Base-by-base conservation (phyloP, 495 filamentous ascomycete genomes). In the Daldinia decipiens region DNA sequence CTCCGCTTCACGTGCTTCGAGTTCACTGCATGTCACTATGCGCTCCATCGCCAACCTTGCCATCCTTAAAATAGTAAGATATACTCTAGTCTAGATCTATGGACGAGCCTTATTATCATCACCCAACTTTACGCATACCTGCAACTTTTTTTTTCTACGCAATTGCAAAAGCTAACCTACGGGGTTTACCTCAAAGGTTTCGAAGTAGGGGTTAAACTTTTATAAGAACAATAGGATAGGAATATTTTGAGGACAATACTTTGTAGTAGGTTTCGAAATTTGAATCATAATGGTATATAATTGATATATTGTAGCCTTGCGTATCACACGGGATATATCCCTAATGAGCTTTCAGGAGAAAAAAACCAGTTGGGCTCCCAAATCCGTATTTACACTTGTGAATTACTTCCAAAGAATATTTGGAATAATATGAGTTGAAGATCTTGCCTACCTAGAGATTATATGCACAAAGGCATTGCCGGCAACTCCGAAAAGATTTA, bases 1-100 rank as follows among this genome's bases (percentile, higher is more conserved):
- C 52, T 62, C 38, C 52, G 51, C n/a, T 62, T 71, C 68, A 71
- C 68, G 62, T 67, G 68, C 62, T 31, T 59, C 17, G 39, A 39
- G 32, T 66, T 17, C 19, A 67, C 62, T 62, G 36, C 68, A 62
- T 56, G 62, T 57, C 64, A 66, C 62, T 50, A 51, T 38, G 19
- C 36, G 47, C 60, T 38, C 31, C 55, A 54, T 64, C 45, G 4
- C 15, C 38, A 21, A 56, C 53, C 15, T 61, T 26, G 15, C 21
- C 29, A 47, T 36, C 27, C 31, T n/a, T 29, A 8, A 47, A 47
- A 47, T 21, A 24, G 43, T 12, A 47, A 47, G 8, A 24, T 11
- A 5, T 21, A 12, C 43, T 24, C 19, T 17, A 4, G 9, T 24
- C 43, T 47, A 47, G 19, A 47, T 47, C 7, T 2, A 21, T 24